A percentile compares a stretch with the other conserved stretches of the same genome.
These are phyloP conservation scores for Boletus vermiculosoides DNA, from an alignment of 768 basidiomycete species.

Conservation along the genomic window DNA sequence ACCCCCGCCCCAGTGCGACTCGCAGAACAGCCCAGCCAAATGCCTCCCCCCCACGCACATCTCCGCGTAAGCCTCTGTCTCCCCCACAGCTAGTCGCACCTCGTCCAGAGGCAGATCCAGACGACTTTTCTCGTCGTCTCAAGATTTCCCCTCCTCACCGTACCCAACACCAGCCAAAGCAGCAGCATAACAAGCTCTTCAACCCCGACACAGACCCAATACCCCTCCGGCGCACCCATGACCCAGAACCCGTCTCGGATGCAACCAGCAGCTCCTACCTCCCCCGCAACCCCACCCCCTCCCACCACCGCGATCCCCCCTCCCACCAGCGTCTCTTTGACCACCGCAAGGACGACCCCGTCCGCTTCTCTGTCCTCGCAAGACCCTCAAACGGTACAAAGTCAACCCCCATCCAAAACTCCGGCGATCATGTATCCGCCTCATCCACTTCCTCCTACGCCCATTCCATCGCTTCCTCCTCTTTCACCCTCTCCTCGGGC, in stretches of 20 bases:
- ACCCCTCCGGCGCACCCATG: slow-evolving; percentile 57
- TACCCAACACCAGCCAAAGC: slow-evolving; percentile 35
- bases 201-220: slow-evolving; percentile 73
- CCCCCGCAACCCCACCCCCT: slow-evolving; percentile 23
- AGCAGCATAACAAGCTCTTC: slow-evolving; percentile 52
- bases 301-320: slow-evolving; percentile 37
- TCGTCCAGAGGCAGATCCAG: slow-evolving; percentile 56
- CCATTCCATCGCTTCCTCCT: slow-evolving; percentile 63
- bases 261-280: slow-evolving; percentile 50
- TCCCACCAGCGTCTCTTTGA: slow-evolving; percentile 71
- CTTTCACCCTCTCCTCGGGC: slow-evolving; percentile 69
- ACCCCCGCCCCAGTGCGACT: slow-evolving; percentile 37
- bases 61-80: slow-evolving; percentile 37
- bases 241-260: slow-evolving; percentile 67
- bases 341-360: slow-evolving; percentile 87
- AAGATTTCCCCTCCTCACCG: slow-evolving; percentile 59
- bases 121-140: slow-evolving; percentile 70
- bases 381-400: slow-evolving; percentile 44
- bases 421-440: slow-evolving; percentile 70
- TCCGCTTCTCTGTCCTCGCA: slow-evolving; percentile 71
- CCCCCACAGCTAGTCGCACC: slow-evolving; percentile 26
- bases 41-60: slow-evolving; percentile 10
- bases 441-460: slow-evolving; percentile 76
- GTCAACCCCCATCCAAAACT: slow-evolving; percentile 53
- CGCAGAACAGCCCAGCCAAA: slow-evolving; percentile 48